Percentiles rank a stretch among this genome's conserved stretches.
These are phyloP conservation scores for Cyclotella baltica DNA, from an alignment of 108 stramenopile species.

Conservation along the genomic window DNA sequence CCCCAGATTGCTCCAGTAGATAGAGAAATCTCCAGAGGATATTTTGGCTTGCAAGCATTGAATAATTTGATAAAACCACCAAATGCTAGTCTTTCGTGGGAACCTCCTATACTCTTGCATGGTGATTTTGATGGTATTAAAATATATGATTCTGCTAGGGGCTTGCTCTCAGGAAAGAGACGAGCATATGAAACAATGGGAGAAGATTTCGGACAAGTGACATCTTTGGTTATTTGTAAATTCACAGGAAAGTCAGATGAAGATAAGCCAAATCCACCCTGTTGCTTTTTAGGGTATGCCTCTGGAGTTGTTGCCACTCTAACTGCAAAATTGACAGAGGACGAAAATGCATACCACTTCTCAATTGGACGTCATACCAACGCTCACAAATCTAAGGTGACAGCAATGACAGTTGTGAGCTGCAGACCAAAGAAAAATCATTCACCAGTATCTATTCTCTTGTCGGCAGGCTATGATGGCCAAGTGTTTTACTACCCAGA, in stretches of 20 bases:
- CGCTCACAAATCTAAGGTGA: slow-evolving; percentile 1
- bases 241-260: no score
- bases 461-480: not conserved
- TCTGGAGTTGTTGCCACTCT: not conserved
- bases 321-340: slow-evolving; percentile 1
- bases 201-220: not conserved
- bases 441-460: not conserved
- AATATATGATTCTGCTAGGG: not conserved
- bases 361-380: not conserved
- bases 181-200: not conserved
- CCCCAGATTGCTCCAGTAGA: not conserved
- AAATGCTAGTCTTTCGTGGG: not conserved
- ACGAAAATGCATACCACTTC: not conserved
- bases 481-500: slow-evolving; percentile 7
- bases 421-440: not conserved
- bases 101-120: not conserved
- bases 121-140: slow-evolving; percentile 4
- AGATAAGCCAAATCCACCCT: not conserved
- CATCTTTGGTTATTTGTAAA: not conserved
- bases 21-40: not conserved
- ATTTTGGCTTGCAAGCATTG: not conserved
- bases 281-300: not conserved
- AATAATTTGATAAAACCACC: not conserved
- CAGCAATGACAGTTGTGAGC: not conserved
- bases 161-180: not conserved